phyloP scores from a whole-genome alignment of 2,329 filamentous ascomycete genomes.

The Monilinia vaccinii-corymbosi region DNA sequence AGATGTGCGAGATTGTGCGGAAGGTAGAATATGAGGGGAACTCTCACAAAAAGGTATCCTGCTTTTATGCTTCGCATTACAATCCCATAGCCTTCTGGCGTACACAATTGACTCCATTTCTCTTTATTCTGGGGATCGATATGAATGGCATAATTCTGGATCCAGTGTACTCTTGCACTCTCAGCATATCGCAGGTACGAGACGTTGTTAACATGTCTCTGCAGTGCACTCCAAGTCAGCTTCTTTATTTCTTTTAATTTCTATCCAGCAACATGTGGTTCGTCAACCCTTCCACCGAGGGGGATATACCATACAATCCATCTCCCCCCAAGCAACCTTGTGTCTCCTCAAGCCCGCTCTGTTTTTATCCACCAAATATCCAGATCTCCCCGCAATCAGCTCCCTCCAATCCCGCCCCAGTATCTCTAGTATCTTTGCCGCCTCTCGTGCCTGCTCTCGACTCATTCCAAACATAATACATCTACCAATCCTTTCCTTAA shows the following conservation, averaged over 20 bases:
- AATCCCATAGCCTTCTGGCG: constrained; percentile 56
- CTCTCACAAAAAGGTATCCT: constrained; percentile 77
- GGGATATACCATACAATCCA: constrained; percentile 53
- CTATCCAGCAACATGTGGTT: neutral
- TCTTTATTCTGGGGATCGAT: constrained; percentile 51
- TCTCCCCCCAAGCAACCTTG: constrained; percentile 74
- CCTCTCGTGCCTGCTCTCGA: constrained; percentile 46
- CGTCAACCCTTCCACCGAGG: neutral
- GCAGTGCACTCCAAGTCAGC: neutral
- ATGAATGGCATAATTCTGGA: constrained; percentile 55
- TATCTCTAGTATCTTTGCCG: constrained; percentile 48
- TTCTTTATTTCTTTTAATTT: neutral
- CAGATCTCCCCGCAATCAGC: constrained; percentile 64
- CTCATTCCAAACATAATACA: constrained; percentile 66
- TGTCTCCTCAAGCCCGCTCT: constrained; percentile 56
- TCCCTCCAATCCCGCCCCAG: constrained; percentile 61
- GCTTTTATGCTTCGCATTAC: constrained; percentile 73
- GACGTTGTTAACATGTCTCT: constrained; percentile 80
- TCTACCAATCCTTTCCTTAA: constrained; percentile 59
- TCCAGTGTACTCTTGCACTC: constrained; percentile 70
- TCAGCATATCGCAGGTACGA: constrained; percentile 79
- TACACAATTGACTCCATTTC: constrained; percentile 62
- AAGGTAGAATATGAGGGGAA: neutral
- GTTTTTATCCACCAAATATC: constrained; percentile 57
- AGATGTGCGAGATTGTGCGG: neutral